A percentile compares a stretch with the other conserved stretches of the same genome.
These are phyloP conservation scores for Coniochaeta pulveracea DNA, from an alignment of 2,329 filamentous ascomycete genomes.

Conservation along the genomic window DNA sequence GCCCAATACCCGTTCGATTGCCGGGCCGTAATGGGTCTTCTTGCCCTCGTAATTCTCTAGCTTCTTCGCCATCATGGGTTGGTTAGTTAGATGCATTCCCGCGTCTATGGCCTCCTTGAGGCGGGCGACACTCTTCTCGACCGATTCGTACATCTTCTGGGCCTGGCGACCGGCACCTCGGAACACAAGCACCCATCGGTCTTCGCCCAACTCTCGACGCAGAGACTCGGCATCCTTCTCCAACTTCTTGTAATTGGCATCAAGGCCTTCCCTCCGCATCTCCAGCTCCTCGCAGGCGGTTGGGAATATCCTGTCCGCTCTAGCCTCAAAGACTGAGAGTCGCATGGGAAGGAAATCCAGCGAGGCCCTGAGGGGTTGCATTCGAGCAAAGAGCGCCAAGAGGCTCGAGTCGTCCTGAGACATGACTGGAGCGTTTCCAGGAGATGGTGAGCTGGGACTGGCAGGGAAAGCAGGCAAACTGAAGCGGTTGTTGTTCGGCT, in stretches of 20 bases:
- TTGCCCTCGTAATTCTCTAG: conserved; percentile 92
- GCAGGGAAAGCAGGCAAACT: conserved; percentile 55
- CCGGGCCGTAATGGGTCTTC: conserved; percentile 85
- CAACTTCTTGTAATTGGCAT: conserved; percentile 78
- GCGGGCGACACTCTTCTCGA: conserved; percentile 76
- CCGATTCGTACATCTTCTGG: conserved; percentile 92
- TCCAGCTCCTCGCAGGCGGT: conserved; percentile 85
- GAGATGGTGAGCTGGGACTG: conserved; percentile 43
- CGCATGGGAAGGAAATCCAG: conserved; percentile 95
- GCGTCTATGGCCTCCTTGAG: conserved; percentile 70
- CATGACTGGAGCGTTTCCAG: conserved; percentile 37
- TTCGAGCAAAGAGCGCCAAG: conserved; percentile 81
- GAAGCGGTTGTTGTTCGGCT: conserved; percentile 59
- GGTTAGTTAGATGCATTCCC: conserved; percentile 62
- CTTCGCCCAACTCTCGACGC: conserved; percentile 83
- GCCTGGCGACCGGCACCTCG: conserved; percentile 84
- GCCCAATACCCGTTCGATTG: conserved; percentile 79
- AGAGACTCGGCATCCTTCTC: conserved; percentile 84
- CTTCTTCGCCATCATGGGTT: conserved; percentile 62
- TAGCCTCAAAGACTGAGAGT: conserved; percentile 70
- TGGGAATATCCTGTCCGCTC: conserved; percentile 71
- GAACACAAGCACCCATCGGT: conserved; percentile 93
- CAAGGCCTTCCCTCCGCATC: conserved; percentile 60
- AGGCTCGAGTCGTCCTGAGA: conserved; percentile 78
- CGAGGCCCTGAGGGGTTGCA: conserved; percentile 87